phyloP scores from a whole-genome alignment of 106 monocot genomes.

The Hemerocallis citrina region DNA sequence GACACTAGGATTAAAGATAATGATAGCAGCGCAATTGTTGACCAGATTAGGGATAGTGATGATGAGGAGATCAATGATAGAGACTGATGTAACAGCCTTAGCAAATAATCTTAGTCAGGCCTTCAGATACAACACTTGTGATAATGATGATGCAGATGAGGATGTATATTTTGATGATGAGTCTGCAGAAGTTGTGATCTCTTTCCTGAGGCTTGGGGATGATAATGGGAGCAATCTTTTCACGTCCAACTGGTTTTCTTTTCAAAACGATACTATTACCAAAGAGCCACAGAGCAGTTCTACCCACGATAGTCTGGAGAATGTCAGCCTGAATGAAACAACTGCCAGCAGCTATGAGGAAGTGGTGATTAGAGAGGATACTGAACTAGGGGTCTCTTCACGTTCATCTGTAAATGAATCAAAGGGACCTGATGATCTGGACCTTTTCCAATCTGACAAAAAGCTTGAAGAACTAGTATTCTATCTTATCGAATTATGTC shows the following conservation, averaged over 20 bases:
- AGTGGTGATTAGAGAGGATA: conserved; percentile 10
- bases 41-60: conserved; percentile 62
- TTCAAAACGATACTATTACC: conserved; percentile 35
- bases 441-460: conserved; percentile 16
- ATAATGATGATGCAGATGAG: conserved; percentile 50
- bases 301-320: conserved; percentile 5
- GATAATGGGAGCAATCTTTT: conserved; percentile 53
- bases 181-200: conserved; percentile 75
- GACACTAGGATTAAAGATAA: no score
- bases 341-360: background rate
- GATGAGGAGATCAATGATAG: conserved; percentile 60
- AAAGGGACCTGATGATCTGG: conserved; percentile 4
- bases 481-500: conserved; percentile 46
- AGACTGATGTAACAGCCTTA: conserved; percentile 55
- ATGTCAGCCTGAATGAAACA: conserved; percentile 9
- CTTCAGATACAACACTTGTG: conserved; percentile 40
- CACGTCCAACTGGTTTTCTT: conserved; percentile 86
- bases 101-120: conserved; percentile 54
- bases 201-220: conserved; percentile 60
- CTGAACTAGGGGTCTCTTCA: background rate
- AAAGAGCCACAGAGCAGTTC: conserved; percentile 20
- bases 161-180: conserved; percentile 81
- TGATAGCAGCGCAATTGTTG: no score
- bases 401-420: no score
- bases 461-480: conserved; percentile 47